Evolutionary conservation across 192 early-diverging fungal genomes (phyloP), one percentile per base, ranked within the genome.

Genomic region (Coemansia sp.): DNA sequence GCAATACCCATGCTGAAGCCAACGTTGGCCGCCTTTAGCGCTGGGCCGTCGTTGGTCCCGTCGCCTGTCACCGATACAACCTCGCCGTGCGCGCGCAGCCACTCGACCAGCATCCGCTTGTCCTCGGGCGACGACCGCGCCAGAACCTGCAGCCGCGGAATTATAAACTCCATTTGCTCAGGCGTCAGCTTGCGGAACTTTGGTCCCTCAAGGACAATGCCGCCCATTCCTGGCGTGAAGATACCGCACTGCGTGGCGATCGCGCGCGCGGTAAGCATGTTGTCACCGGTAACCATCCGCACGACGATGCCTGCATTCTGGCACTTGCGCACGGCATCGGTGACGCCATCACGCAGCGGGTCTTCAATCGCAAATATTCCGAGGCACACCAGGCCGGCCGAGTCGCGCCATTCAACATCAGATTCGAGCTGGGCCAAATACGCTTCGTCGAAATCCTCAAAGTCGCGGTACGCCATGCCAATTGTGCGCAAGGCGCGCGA

Each of bases 1-100:
- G 98, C 89, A 74, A 99, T 99, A 22, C 98, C 98, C 98, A 99
- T 99, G 27, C 87, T 87, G 73, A 99, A 99, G 9, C 98, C 98
- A 33, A 99, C 94, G 65, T 98, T 95, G 45, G 98, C 92, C 45
- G 85, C 80, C 67, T 93, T 93, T 46, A 99, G 79, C 8, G 98
- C 98, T 14, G 90, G 90, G 0, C 91, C 98, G 70, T 99, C 98
- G 71, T 99, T 99, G n/a, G 98, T 98, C 9, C 98, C 98, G 80
- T 99, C 98, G 27, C 98, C 98, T 35, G 96, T 99, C 0, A 99
- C 96, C 0, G 97, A 94, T 5, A 99, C 97, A 45, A 95, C 92
- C 69, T 98, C 93, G 43, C 92, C 92, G 40, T 96, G 80, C 35
- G 87, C 81, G 67, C 92, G 93, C 56, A 99, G 81, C 60, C 89